A percentile compares a stretch with the other conserved stretches of the same genome.
These are phyloP conservation scores for Cercospora zeina DNA, from an alignment of 2,329 filamentous ascomycete species.

Conservation along the genomic window DNA sequence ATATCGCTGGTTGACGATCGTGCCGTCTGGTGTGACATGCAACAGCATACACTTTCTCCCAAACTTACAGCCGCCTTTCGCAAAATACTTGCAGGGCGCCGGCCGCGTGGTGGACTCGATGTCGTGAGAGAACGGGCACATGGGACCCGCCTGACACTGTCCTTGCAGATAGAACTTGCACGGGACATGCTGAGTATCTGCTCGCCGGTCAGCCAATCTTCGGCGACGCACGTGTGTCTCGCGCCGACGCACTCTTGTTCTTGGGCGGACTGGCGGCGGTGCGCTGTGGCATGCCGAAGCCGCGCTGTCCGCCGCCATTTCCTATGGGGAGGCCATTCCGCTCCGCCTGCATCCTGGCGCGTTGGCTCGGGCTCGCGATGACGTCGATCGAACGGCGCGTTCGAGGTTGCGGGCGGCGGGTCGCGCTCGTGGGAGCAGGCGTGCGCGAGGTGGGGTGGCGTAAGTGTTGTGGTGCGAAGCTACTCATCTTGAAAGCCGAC, in stretches of 20 bases:
- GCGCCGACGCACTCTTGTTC: constrained; percentile 47
- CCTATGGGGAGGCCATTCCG: constrained; percentile 37
- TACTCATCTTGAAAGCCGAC: constrained; percentile 22
- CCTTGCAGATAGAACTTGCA: constrained; percentile 99
- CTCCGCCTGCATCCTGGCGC: constrained; percentile 31
- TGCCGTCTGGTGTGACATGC: constrained; percentile 90
- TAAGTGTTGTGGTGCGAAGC: constrained; percentile 14
- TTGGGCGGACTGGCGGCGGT: constrained; percentile 51
- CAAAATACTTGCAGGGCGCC: constrained; percentile 95
- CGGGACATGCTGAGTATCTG: constrained; percentile 94
- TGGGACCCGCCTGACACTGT: constrained; percentile 90
- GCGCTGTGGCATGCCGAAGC: constrained; percentile 33
- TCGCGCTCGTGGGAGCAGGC: constrained; percentile 16
- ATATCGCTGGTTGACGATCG: constrained; percentile 72
- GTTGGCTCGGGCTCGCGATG: constrained; percentile 22
- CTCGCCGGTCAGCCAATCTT: constrained; percentile 26
- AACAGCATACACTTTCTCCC: constrained; percentile 96
- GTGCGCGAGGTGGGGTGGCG: constrained; percentile 16
- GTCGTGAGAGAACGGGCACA: constrained; percentile 95
- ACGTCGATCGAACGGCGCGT: constrained; percentile 29
- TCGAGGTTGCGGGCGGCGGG: constrained; percentile 12
- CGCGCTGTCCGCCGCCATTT: constrained; percentile 24
- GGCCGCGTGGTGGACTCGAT: constrained; percentile 81
- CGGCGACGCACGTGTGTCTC: constrained; percentile 7
- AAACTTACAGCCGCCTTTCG: constrained; percentile 99